Evolutionary conservation across 345 rosid species (phyloP).

Genomic region (Rhizophora mangle): DNA sequence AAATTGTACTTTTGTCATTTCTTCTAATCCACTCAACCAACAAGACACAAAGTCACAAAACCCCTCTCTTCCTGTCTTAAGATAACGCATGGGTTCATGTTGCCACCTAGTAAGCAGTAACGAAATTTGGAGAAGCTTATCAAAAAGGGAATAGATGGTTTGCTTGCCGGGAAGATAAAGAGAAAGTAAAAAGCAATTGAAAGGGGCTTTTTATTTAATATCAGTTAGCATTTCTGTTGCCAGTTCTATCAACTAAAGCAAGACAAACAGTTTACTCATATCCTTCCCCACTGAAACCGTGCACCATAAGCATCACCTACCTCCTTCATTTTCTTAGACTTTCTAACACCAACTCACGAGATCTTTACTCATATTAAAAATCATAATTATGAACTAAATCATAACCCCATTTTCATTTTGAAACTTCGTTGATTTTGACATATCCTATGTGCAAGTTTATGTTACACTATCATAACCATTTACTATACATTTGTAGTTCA

Average conservation of each 20-base stretch:
- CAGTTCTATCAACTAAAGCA: not conserved
- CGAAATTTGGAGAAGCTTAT: slow-evolving; percentile 16
- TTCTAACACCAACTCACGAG: not conserved
- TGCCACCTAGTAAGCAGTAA: slow-evolving; percentile 1
- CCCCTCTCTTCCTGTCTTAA: not conserved
- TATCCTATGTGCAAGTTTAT: too few species aligned
- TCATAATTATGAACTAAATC: not conserved
- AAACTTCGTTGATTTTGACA: too few species aligned
- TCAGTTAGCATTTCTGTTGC: not conserved
- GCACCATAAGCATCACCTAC: slow-evolving; percentile 30
- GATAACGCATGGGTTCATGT: not conserved
- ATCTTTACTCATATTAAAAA: not conserved
- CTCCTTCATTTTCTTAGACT: not conserved
- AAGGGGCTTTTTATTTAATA: not conserved
- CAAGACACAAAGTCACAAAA: too few species aligned
- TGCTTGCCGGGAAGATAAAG: slow-evolving; percentile 32
- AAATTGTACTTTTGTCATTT: not conserved
- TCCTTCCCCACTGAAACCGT: slow-evolving; percentile 1
- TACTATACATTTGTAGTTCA: too few species aligned
- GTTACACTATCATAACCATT: too few species aligned
- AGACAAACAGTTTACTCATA: not conserved
- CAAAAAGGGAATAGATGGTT: slow-evolving; percentile 12
- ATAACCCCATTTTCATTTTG: too few species aligned
- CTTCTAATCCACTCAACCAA: not conserved
- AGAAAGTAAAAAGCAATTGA: not conserved